Evolutionary conservation across 768 basidiomycete genomes (phyloP).

Genomic region (Kwoniella sp.): DNA sequence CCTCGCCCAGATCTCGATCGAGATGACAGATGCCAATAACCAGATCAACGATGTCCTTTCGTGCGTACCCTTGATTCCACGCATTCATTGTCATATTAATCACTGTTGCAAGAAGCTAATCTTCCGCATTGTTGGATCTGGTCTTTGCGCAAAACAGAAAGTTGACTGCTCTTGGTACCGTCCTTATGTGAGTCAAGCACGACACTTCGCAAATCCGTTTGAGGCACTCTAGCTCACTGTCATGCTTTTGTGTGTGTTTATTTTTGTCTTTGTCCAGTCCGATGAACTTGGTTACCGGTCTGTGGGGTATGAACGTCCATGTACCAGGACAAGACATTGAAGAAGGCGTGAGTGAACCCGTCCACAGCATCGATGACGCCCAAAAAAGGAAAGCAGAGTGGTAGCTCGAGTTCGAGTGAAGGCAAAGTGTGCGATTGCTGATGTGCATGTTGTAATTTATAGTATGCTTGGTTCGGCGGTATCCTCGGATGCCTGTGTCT

Average conservation of each 20-base stretch:
- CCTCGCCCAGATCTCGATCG: slow-evolving; percentile 98
- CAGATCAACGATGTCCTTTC: slow-evolving; percentile 99
- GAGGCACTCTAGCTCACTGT: too few relatives aligned
- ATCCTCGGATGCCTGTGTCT: slow-evolving; percentile 79
- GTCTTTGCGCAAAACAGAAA: slow-evolving; percentile 58
- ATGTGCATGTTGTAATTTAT: background rate
- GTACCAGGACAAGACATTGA: slow-evolving; percentile 68
- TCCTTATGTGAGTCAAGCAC: slow-evolving; percentile 77
- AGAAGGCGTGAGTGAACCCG: slow-evolving; percentile 43
- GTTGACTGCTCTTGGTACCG: slow-evolving; percentile 93
- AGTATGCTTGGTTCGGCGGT: slow-evolving; percentile 79
- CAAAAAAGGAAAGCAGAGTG: too few relatives aligned
- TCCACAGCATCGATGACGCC: too few relatives aligned
- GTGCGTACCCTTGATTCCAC: slow-evolving; percentile 33
- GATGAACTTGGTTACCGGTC: slow-evolving; percentile 84
- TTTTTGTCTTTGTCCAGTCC: slow-evolving; percentile 23
- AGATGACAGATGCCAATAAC: slow-evolving; percentile 99
- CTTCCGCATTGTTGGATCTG: background rate
- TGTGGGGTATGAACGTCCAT: slow-evolving; percentile 99
- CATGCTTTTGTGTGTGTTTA: background rate
- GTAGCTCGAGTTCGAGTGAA: slow-evolving; percentile 1
- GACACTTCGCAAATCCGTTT: background rate
- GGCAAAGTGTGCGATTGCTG: background rate
- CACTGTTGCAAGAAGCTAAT: background rate
- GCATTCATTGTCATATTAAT: too few relatives aligned